Evolutionary conservation across 306 rosid species (phyloP).

Genomic region (Clitoria ternatea): DNA sequence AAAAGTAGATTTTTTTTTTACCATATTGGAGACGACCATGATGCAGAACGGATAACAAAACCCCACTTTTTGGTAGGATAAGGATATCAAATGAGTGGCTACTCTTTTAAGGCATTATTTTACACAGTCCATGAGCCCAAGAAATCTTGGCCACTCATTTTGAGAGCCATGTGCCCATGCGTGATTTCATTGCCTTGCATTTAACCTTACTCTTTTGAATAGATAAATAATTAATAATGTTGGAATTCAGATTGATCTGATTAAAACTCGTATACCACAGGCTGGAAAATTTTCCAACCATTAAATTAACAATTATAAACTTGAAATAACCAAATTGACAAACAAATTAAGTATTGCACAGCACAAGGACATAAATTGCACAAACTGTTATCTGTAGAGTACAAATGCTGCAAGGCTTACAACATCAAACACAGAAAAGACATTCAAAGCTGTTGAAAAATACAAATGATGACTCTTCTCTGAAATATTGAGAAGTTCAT

Average conservation of each 20-base stretch:
- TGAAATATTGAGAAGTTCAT: slow-evolving; percentile 49
- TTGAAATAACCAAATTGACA: not conserved
- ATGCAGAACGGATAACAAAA: not conserved
- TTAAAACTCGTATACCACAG: not conserved
- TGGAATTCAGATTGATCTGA: not conserved
- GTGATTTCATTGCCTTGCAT: not conserved
- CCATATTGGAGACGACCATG: not conserved
- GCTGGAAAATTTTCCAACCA: not conserved
- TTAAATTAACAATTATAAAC: not conserved
- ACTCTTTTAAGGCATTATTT: no score
- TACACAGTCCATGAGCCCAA: no score
- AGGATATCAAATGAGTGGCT: not conserved
- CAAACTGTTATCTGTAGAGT: slow-evolving; percentile 35
- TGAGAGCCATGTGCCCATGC: no score
- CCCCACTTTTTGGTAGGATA: not conserved
- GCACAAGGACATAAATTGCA: slow-evolving; percentile 30
- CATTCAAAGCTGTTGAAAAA: slow-evolving; percentile 41
- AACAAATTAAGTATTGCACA: slow-evolving; percentile 1
- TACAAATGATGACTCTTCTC: slow-evolving; percentile 42
- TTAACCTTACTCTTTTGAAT: not conserved
- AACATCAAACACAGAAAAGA: slow-evolving; percentile 52
- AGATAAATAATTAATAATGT: not conserved
- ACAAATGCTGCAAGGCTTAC: slow-evolving; percentile 63
- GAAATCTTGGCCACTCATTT: not conserved
- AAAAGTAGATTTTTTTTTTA: no score